Base-by-base conservation (phyloP, 345 rosid genomes). In the Microcos paniculata region DNA sequence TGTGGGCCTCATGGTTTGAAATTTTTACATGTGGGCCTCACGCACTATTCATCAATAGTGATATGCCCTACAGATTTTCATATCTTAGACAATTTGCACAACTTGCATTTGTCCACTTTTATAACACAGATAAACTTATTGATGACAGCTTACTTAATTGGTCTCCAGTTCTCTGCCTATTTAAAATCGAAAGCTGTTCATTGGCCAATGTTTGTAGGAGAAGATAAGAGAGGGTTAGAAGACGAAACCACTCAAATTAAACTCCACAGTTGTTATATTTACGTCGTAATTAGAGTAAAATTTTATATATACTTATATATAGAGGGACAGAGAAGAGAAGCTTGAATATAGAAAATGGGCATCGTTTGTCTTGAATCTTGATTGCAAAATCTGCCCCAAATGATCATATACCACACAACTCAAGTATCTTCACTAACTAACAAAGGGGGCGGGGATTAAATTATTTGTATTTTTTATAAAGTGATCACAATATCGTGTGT, bases 141-240 rank as follows among this genome's bases (percentile, higher is more conserved):
- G n/a, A n/a, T n/a, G n/a, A n/a, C n/a, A n/a, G n/a, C n/a, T n/a
- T n/a, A n/a, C n/a, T n/a, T n/a, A n/a, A n/a, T n/a, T n/a, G n/a
- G n/a, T n/a, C n/a, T n/a, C n/a, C 0, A 14, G 18, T 51, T 19
- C 11, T 53, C 12, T n/a, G n/a, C n/a, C 24, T 0, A 14, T 35
- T 19, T 21, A 55, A 18, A 35, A 10, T 19, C 4, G 46, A 46
- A 19, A 33, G 43, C 45, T 35, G 24, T 35, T 62, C 6, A 19
- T 62, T 35, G 80, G 72, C 59, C 24, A 57, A 45, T 8, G 48
- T 21, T 40, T n/a, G 35, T 31, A 72, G 62, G 10, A 59, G 28
- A 63, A 78, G 80, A 78, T 63, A 42, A 63, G 80, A 51, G 58
- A n/a, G n/a, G 35, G 61, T 58, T 3, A 5, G 23, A 48, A 30